These are phyloP conservation scores for Dactylis glomerata DNA, from an alignment of 176 grass and related monocot genomes.

Conservation along the genomic window DNA sequence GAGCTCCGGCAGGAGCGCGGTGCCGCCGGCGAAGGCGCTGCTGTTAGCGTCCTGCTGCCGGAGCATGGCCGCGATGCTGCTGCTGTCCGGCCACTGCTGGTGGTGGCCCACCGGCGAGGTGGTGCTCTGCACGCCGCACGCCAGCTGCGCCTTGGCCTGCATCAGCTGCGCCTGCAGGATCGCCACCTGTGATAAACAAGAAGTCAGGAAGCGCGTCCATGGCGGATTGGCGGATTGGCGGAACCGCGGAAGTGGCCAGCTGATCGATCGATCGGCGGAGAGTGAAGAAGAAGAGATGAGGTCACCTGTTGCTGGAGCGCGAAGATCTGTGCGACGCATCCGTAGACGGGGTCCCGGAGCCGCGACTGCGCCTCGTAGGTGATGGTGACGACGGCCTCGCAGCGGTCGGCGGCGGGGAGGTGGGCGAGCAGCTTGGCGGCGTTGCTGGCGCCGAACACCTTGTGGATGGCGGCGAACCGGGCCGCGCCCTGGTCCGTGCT, in stretches of 20 bases:
- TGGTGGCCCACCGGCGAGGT: slow-evolving; percentile 28
- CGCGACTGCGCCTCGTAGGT: slow-evolving; percentile 84
- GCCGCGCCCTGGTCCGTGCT: slow-evolving; percentile 72
- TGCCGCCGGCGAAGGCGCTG: background rate
- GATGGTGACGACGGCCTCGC: slow-evolving; percentile 89
- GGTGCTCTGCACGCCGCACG: slow-evolving; percentile 39
- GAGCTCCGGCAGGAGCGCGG: slow-evolving; percentile 39
- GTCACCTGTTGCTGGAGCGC: slow-evolving; percentile 83
- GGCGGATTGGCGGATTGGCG: too few relatives aligned
- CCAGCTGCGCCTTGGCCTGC: slow-evolving; percentile 78
- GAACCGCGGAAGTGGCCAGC: background rate
- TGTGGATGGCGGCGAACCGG: slow-evolving; percentile 86
- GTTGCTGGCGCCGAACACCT: slow-evolving; percentile 96
- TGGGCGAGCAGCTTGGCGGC: slow-evolving; percentile 94
- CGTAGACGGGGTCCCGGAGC: slow-evolving; percentile 83
- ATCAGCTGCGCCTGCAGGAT: slow-evolving; percentile 90
- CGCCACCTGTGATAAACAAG: slow-evolving; percentile 43
- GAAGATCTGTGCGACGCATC: slow-evolving; percentile 86
- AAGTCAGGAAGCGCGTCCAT: background rate
- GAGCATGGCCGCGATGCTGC: slow-evolving; percentile 37
- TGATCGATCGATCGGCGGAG: background rate
- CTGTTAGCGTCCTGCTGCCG: slow-evolving; percentile 27
- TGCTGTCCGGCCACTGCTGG: slow-evolving; percentile 40
- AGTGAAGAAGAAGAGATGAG: background rate
- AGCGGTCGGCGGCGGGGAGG: slow-evolving; percentile 70